These are phyloP conservation scores for Thermothelomyces thermophilus DNA, from an alignment of 2,329 filamentous ascomycete species.

Conservation along the genomic window DNA sequence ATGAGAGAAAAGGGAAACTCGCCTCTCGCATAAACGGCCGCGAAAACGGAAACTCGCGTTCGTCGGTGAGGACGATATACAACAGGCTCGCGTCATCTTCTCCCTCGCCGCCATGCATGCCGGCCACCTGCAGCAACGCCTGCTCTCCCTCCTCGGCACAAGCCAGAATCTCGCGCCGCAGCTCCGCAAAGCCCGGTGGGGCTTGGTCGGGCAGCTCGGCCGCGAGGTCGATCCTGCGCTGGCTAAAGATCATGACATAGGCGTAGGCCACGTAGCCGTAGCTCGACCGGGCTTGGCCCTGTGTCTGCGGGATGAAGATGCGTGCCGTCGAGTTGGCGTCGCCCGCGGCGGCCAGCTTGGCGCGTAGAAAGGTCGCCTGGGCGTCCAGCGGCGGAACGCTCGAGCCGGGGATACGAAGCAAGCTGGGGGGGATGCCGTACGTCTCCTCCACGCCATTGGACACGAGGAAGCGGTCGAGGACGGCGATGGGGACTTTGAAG, in stretches of 20 bases:
- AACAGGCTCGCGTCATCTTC: background rate
- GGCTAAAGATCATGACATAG: slow-evolving; percentile 1
- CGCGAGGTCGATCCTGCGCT: slow-evolving; percentile 1
- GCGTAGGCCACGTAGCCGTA: slow-evolving; percentile 6
- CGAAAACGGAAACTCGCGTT: slow-evolving; percentile 2
- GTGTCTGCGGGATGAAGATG: slow-evolving; percentile 2
- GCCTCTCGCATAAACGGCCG: slow-evolving; percentile 5
- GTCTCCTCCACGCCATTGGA: background rate
- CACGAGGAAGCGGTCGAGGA: slow-evolving; percentile 1
- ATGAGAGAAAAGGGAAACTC: background rate
- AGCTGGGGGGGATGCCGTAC: background rate
- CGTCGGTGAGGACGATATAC: background rate
- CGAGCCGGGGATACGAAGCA: background rate
- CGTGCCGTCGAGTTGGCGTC: background rate
- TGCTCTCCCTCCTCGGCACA: background rate
- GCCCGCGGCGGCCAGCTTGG: background rate
- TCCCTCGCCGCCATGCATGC: background rate
- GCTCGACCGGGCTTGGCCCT: background rate
- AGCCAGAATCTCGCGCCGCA: slow-evolving; percentile 6
- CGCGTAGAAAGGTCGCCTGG: background rate
- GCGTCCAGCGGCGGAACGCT: background rate
- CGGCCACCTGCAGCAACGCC: background rate
- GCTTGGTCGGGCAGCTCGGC: slow-evolving; percentile 2
- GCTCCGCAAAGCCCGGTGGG: slow-evolving; percentile 1
- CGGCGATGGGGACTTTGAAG: slow-evolving; percentile 3